phyloP scores from a whole-genome alignment of 2,329 filamentous ascomycete genomes.

The Cyphellophora europaea region DNA sequence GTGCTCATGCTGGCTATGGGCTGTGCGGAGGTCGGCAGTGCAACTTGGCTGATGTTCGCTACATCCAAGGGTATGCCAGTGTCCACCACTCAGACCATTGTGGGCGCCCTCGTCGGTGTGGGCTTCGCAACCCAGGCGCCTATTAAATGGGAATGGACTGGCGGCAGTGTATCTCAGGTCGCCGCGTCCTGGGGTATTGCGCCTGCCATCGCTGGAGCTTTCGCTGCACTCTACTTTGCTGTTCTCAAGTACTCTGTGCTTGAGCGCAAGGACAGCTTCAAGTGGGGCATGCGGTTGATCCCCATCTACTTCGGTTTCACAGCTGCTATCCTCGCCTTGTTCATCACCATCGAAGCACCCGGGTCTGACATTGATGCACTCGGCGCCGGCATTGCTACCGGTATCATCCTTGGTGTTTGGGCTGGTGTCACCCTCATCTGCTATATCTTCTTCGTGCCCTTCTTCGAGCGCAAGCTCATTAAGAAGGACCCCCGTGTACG shows the following conservation, averaged over 20 bases:
- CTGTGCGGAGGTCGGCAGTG: slow-evolving; percentile 26
- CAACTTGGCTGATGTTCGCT: slow-evolving; percentile 27
- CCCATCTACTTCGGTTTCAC: slow-evolving; percentile 42
- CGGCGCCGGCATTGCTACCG: slow-evolving; percentile 20
- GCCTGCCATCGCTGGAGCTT: slow-evolving; percentile 36
- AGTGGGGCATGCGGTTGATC: slow-evolving; percentile 39
- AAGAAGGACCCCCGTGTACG: slow-evolving; percentile 24
- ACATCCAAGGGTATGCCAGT: slow-evolving; percentile 28
- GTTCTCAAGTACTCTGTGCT: slow-evolving; percentile 42
- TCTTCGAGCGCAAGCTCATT: slow-evolving; percentile 25
- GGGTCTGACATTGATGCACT: slow-evolving; percentile 22
- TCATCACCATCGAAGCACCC: slow-evolving; percentile 46
- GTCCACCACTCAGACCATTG: slow-evolving; percentile 32
- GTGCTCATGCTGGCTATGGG: slow-evolving; percentile 31
- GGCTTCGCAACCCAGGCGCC: slow-evolving; percentile 23
- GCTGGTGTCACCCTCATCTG: slow-evolving; percentile 22
- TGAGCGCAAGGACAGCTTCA: slow-evolving; percentile 38
- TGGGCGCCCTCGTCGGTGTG: slow-evolving; percentile 27
- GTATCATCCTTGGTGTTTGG: slow-evolving; percentile 26
- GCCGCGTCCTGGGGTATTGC: slow-evolving; percentile 41
- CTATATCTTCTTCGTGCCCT: slow-evolving; percentile 28
- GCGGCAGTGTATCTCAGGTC: slow-evolving; percentile 37
- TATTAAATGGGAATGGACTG: slow-evolving; percentile 33
- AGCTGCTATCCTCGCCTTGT: slow-evolving; percentile 42
- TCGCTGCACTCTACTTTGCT: slow-evolving; percentile 42